phyloP scores from a whole-genome alignment of 202 grass and related monocot genomes.

The Brachypodium distachyon region DNA sequence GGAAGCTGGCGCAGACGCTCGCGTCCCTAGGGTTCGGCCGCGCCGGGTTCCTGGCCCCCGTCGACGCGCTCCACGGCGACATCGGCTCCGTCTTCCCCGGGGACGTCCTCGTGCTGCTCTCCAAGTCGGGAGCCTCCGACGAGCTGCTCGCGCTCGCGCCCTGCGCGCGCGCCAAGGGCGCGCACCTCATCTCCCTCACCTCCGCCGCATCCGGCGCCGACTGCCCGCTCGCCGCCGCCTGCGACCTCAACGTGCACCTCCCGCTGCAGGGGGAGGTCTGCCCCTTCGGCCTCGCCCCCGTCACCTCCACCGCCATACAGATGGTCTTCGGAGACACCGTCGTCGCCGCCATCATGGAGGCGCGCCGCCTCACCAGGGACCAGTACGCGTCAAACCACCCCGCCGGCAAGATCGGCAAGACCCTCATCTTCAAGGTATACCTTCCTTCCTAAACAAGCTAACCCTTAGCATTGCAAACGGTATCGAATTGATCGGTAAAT shows the following conservation, averaged over 20 bases:
- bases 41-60: conserved; percentile 64
- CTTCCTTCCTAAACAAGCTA: neutral
- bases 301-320: conserved; percentile 85
- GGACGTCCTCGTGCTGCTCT: conserved; percentile 79
- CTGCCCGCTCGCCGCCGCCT: conserved; percentile 58
- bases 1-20: conserved; percentile 83
- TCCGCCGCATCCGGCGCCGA: conserved; percentile 47
- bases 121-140: conserved; percentile 92
- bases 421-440: conserved; percentile 91
- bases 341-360: conserved; percentile 75
- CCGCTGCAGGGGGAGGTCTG: conserved; percentile 87
- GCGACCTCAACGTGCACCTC: conserved; percentile 87
- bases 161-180: conserved; percentile 93
- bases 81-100: conserved; percentile 76
- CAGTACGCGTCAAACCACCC: conserved; percentile 89
- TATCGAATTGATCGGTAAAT: neutral
- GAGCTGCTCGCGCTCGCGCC: conserved; percentile 77
- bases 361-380: conserved; percentile 54
- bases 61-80: conserved; percentile 97
- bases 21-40: conserved; percentile 79
- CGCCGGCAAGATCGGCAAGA: conserved; percentile 90
- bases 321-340: conserved; percentile 97
- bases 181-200: conserved; percentile 66
- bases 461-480: neutral
- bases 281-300: conserved; percentile 82